A percentile compares a stretch with the other conserved stretches of the same genome.
Evolutionary conservation across 208 protist genomes (phyloP).

Genomic region (Acanthamoeba healyi): DNA sequence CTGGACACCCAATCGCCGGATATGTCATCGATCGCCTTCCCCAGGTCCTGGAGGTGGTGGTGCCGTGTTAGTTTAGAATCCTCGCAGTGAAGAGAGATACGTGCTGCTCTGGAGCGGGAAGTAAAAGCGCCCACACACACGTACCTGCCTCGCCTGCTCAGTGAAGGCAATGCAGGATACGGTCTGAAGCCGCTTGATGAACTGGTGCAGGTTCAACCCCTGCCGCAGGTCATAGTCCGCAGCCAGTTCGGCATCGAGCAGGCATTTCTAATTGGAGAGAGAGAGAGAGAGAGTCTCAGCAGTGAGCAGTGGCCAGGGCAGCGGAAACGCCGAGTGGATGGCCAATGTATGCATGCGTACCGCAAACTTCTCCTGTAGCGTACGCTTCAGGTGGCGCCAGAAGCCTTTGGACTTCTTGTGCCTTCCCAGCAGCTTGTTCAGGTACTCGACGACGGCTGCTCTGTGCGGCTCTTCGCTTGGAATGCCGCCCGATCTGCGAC

Average conservation of each 20-base stretch:
- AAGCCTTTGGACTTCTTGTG: not conserved
- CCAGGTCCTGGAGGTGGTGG: slow-evolving; percentile 31
- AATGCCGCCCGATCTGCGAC: slow-evolving; percentile 58
- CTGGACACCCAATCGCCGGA: not conserved
- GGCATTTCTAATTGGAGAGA: not conserved
- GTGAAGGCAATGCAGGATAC: not conserved
- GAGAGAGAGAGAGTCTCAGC: not conserved
- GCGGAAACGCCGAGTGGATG: not conserved
- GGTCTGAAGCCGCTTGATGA: not conserved
- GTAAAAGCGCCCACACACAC: no score
- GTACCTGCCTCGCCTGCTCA: not conserved
- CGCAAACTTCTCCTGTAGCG: not conserved
- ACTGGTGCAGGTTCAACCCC: not conserved
- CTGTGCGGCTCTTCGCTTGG: slow-evolving; percentile 46
- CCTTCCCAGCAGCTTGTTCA: slow-evolving; percentile 9
- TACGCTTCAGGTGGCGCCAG: slow-evolving; percentile 7
- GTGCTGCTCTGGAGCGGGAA: no score
- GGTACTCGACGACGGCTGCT: not conserved
- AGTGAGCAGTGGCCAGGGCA: not conserved
- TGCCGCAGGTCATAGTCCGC: not conserved
- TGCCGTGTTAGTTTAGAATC: no score
- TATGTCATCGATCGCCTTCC: not conserved
- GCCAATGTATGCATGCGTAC: not conserved
- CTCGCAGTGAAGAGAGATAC: not conserved
- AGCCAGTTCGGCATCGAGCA: not conserved